These are phyloP conservation scores for Saccharomyces hybrid DNA, from an alignment of 1,139 yeast species.

Conservation along the genomic window DNA sequence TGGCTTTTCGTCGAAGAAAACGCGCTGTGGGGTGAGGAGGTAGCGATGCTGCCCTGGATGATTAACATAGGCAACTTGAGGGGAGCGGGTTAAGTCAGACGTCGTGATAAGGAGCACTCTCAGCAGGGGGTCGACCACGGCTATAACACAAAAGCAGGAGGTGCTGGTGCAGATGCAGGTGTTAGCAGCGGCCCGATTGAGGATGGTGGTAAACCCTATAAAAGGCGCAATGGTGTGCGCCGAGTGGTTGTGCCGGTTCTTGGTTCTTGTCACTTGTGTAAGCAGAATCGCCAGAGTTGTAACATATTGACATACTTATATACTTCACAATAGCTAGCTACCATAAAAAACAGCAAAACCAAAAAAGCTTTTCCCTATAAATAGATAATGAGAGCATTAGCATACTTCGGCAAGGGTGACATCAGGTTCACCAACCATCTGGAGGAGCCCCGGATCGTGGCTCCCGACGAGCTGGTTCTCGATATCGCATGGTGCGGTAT, in stretches of 20 bases:
- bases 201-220: too few species aligned
- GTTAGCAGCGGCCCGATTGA: too few species aligned
- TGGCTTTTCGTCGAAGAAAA: not conserved
- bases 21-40: not conserved
- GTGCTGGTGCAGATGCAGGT: not conserved
- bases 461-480: constrained; percentile 44
- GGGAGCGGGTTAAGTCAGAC: not conserved
- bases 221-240: not conserved
- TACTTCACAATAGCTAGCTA: not conserved
- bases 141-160: too few species aligned
- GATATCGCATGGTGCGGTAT: constrained; percentile 50
- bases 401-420: constrained; percentile 45
- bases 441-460: constrained; percentile 40
- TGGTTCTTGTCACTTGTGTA: not conserved
- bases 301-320: not conserved
- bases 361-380: too few species aligned
- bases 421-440: constrained; percentile 39
- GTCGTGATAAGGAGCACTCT: not conserved
- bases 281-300: too few species aligned
- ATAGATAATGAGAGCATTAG: constrained; percentile 42
- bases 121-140: not conserved
- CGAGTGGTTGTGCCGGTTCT: too few species aligned
- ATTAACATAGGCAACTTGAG: not conserved
- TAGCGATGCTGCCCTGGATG: too few species aligned
- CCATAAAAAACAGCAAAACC: not conserved